These are phyloP conservation scores for Skeletonema costatum DNA, from an alignment of 108 stramenopile species.

Conservation along the genomic window DNA sequence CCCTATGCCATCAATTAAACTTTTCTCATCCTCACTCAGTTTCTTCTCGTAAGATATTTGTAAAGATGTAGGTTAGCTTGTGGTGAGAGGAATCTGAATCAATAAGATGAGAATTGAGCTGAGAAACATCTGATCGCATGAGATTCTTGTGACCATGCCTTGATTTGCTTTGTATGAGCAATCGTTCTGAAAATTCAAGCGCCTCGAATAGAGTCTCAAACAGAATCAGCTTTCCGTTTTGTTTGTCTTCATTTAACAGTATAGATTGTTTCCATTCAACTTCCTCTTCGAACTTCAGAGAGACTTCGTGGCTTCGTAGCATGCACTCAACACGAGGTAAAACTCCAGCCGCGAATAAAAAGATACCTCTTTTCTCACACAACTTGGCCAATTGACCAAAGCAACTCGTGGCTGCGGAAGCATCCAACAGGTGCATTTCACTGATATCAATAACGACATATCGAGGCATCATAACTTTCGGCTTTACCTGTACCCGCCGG, in stretches of 20 bases:
- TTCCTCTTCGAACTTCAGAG: constrained; percentile 58
- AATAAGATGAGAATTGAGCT: constrained; percentile 3
- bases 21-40: constrained; percentile 17
- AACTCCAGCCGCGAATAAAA: constrained; percentile 72
- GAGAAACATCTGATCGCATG: background rate
- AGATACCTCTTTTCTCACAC: constrained; percentile 63
- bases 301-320: constrained; percentile 76
- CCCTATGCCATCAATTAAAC: constrained; percentile 10
- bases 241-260: constrained; percentile 10
- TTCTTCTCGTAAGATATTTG: constrained; percentile 21
- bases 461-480: constrained; percentile 37
- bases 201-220: constrained; percentile 44
- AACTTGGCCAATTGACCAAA: constrained; percentile 80
- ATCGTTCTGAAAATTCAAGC: constrained; percentile 45
- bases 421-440: constrained; percentile 67
- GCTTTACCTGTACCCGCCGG: background rate
- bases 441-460: constrained; percentile 74
- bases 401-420: constrained; percentile 77
- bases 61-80: constrained; percentile 29
- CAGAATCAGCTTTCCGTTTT: constrained; percentile 30
- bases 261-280: constrained; percentile 33
- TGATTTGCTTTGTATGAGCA: constrained; percentile 27
- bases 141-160: background rate
- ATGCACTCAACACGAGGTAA: constrained; percentile 83
- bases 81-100: constrained; percentile 7